Evolutionary conservation across 1,139 yeast genomes (phyloP), one percentile per base, ranked within the genome.

Genomic region (Zygosaccharomyces pseudobailii): DNA sequence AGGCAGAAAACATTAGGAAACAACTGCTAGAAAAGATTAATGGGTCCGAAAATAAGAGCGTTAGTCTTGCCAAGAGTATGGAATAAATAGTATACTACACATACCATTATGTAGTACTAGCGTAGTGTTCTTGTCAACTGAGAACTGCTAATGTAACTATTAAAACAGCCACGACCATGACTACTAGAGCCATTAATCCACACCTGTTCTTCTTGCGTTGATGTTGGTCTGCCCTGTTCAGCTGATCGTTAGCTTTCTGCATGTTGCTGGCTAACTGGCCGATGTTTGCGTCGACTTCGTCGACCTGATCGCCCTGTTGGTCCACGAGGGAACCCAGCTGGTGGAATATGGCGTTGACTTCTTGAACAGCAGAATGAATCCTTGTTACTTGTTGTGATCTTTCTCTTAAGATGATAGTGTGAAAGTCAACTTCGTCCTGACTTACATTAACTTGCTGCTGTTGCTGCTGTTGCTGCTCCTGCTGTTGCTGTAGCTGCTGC

Each of bases 241-340:
- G 72, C 59, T 88, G 94, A 25, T 77, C 74, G 31, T 80, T 75
- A 0, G 96, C 96, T 50, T 75, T 77, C 48, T 82, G 84, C 9
- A 88, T 76, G 56, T 87, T 84, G 22, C 73, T 75, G n/a, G 82
- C 80, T 48, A 84, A 70, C 48, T 76, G 79, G 24, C 81, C 69
- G 43, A 89, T 73, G 63, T 88, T 88, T 50, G 84, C 88, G 59
- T 88, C 96, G 17, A 89, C 80, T 0, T 88, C 79, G 61, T 87
- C 95, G 24, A 89, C 75, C 55, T 86, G 90, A 34, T 79, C 82
- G 4, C 96, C 96, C 63, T 89, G 97, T 61, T 87, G 92, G 46
- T 76, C 74, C 1, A 89, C 94, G 56, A 89, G 68, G 36, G 80
- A 76, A 13, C 89, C 89, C 52, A 89, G 68, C 57, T 88, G 96